phyloP scores from a whole-genome alignment of 208 protist genomes.

The Trypanosoma melophagium region DNA sequence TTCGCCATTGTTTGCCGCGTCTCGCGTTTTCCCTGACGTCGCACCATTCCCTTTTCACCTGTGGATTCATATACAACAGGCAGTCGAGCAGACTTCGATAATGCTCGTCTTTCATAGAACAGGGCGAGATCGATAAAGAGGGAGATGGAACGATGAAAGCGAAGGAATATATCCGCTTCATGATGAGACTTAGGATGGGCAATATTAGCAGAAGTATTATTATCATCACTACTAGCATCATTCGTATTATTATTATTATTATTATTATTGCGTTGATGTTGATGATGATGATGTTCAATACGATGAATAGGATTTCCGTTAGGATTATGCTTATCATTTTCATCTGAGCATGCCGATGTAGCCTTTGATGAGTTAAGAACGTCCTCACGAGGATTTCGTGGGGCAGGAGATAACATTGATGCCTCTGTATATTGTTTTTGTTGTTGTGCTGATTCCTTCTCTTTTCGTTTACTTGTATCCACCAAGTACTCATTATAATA shows the following conservation, averaged over 20 bases:
- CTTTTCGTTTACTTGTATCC: not conserved
- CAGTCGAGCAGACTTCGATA: not conserved
- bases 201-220: too few species aligned
- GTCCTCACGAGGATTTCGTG: not conserved
- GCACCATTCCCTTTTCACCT: slow-evolving; percentile 16
- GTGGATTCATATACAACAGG: slow-evolving; percentile 14
- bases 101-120: not conserved
- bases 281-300: too few species aligned
- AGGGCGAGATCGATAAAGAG: slow-evolving; percentile 14
- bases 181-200: too few species aligned
- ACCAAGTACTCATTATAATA: slow-evolving; percentile 12
- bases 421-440: not conserved
- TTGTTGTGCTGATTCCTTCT: not conserved
- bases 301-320: too few species aligned
- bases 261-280: too few species aligned
- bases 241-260: too few species aligned
- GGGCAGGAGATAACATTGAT: not conserved
- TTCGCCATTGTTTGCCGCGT: slow-evolving; percentile 2
- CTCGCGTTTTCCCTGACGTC: slow-evolving; percentile 6
- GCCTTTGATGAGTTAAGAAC: not conserved
- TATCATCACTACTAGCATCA: too few species aligned
- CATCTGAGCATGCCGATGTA: not conserved
- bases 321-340: not conserved
- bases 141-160: slow-evolving; percentile 4
- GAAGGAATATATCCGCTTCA: not conserved